These are phyloP conservation scores for Clarireedia paspali DNA, from an alignment of 2,329 filamentous ascomycete species.

Conservation along the genomic window DNA sequence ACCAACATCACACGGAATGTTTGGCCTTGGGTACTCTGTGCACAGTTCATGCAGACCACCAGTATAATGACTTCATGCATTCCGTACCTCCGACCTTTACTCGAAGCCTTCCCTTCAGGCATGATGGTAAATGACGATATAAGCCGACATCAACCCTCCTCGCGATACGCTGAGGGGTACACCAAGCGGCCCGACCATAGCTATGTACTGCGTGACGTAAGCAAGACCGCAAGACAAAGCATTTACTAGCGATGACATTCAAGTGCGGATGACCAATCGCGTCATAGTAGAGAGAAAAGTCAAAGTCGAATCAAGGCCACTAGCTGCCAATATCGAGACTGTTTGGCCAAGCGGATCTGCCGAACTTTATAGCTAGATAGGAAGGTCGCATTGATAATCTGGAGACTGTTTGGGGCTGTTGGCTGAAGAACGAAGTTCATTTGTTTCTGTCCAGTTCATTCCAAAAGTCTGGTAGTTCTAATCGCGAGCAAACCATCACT, in stretches of 20 bases:
- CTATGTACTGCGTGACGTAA: not conserved
- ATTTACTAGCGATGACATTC: not conserved
- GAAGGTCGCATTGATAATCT: not conserved
- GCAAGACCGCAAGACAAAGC: not conserved
- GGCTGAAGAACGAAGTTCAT: too few relatives aligned
- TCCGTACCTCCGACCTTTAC: not conserved
- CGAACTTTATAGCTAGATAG: not conserved
- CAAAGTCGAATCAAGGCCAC: not conserved
- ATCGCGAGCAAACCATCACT: too few relatives aligned
- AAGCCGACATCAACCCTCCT: not conserved
- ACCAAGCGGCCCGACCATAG: not conserved
- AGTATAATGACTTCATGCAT: constrained; percentile 1
- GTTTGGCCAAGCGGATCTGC: not conserved
- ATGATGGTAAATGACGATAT: not conserved
- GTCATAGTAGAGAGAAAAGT: not conserved
- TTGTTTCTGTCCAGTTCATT: too few relatives aligned
- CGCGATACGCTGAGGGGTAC: not conserved
- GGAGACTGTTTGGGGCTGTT: not conserved
- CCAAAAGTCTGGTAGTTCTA: too few relatives aligned
- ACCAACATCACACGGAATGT: not conserved
- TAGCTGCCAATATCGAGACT: not conserved
- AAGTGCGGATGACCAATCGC: not conserved
- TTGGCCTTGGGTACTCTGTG: not conserved
- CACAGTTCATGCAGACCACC: not conserved
- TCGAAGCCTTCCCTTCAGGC: not conserved